Base-by-base conservation (phyloP, 805 yeast genomes). In the Tetrapisispora phaffii region DNA sequence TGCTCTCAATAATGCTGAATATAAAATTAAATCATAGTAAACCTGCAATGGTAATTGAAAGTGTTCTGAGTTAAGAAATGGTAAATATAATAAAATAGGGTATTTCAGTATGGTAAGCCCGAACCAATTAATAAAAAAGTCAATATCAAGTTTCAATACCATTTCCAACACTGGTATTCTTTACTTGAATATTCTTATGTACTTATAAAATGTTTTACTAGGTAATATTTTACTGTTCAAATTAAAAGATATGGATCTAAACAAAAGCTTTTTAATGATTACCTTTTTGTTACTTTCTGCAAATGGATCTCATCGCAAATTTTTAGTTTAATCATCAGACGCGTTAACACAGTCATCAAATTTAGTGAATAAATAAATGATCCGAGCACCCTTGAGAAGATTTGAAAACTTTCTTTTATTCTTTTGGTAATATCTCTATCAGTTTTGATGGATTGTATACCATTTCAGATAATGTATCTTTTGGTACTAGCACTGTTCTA, bases 381-480 rank as follows among this genome's bases (percentile, higher is more conserved):
- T n/a, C n/a, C n/a, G n/a, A n/a, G n/a, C n/a, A n/a, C n/a, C n/a
- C n/a, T n/a, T n/a, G n/a, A n/a, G n/a, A n/a, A n/a, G n/a, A n/a
- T n/a, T n/a, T n/a, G n/a, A n/a, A n/a, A n/a, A n/a, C n/a, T n/a
- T n/a, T n/a, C n/a, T n/a, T 6, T 34, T 19, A 34, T 17, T 34
- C 37, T 34, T 34, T n/a, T 19, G 22, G 9, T 10, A 2, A n/a
- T 16, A 22, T 5, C 12, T 5, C 9, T 19, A 42, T 22, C 10
- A 35, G 10, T 19, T 24, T 16, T 13, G 12, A 28, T 4, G 31
- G 39, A 29, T 35, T 28, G 59, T 86, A 85, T 13, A 78, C 80
- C 7, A 60, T 56, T 17, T 68, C 60, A 53, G 75, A 78, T 45
- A 85, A 65, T 43, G 60, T 59, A 56, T 86, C 95, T 21, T 62